Evolutionary conservation across 768 basidiomycete genomes (phyloP).

Genomic region (Gautieria morchelliformis): DNA sequence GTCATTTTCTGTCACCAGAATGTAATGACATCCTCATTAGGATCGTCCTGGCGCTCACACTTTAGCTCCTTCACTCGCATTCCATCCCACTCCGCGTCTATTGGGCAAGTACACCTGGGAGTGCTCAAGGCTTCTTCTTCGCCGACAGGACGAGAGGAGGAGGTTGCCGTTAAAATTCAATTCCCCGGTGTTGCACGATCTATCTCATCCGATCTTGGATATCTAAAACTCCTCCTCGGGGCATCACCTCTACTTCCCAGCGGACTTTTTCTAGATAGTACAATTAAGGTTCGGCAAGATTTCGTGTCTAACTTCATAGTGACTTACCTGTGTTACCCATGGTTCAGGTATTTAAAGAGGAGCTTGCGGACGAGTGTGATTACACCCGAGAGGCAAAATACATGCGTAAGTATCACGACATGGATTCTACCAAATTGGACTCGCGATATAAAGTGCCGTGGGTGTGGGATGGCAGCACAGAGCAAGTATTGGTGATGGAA

Average conservation of each 20-base stretch:
- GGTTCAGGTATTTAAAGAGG: conserved; percentile 73
- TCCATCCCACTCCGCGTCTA: conserved; percentile 93
- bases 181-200: conserved; percentile 88
- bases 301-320: not conserved
- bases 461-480: conserved; percentile 76
- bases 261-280: conserved; percentile 85
- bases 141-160: conserved; percentile 44
- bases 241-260: conserved; percentile 76
- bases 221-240: conserved; percentile 72
- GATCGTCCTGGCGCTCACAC: conserved; percentile 57
- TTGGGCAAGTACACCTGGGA: conserved; percentile 89
- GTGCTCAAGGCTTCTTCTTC: conserved; percentile 43
- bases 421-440: conserved; percentile 44
- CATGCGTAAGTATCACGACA: conserved; percentile 47
- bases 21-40: conserved; percentile 67
- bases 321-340: not conserved
- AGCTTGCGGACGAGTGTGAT: conserved; percentile 88
- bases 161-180: conserved; percentile 78
- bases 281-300: conserved; percentile 45
- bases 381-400: conserved; percentile 78
- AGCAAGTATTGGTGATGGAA: conserved; percentile 85
- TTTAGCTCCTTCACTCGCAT: conserved; percentile 75
- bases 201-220: conserved; percentile 80
- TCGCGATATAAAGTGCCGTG: conserved; percentile 74
- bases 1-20: conserved; percentile 31